phyloP scores from a whole-genome alignment of 106 monocot species.

The Dactylorhiza incarnata region DNA sequence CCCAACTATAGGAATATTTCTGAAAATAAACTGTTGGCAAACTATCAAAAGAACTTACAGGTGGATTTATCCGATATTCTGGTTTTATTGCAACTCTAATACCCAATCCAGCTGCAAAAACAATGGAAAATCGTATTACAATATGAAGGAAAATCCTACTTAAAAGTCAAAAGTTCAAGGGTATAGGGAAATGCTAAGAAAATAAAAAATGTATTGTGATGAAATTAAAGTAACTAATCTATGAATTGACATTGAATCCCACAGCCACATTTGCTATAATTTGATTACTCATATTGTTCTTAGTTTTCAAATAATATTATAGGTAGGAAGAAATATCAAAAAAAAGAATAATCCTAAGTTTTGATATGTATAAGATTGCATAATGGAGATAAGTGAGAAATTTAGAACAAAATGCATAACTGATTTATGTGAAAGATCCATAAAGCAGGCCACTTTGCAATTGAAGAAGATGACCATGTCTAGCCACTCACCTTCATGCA shows the following conservation, averaged over 20 bases:
- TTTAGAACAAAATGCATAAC: too few relatives aligned
- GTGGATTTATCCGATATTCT: slow-evolving; percentile 64
- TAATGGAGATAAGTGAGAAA: too few relatives aligned
- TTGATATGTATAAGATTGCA: too few relatives aligned
- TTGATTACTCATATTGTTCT: too few relatives aligned
- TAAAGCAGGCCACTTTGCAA: too few relatives aligned
- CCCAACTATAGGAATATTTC: neutral
- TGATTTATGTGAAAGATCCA: too few relatives aligned
- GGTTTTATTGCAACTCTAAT: slow-evolving; percentile 72
- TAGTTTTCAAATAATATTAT: too few relatives aligned
- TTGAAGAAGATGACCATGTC: too few relatives aligned
- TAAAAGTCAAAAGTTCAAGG: neutral
- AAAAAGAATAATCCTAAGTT: too few relatives aligned
- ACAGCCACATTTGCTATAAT: too few relatives aligned
- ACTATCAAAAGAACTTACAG: slow-evolving; percentile 40
- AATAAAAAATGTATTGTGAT: neutral
- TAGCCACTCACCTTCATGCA: too few relatives aligned
- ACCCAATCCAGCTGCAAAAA: slow-evolving; percentile 51
- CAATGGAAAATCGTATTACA: neutral
- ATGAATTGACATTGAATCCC: neutral
- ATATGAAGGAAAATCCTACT: neutral
- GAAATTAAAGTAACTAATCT: neutral
- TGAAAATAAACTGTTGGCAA: neutral
- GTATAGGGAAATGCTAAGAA: neutral
- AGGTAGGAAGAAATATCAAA: too few relatives aligned